phyloP scores from a whole-genome alignment of 495 filamentous ascomycete species.

The Parmelia sp. region DNA sequence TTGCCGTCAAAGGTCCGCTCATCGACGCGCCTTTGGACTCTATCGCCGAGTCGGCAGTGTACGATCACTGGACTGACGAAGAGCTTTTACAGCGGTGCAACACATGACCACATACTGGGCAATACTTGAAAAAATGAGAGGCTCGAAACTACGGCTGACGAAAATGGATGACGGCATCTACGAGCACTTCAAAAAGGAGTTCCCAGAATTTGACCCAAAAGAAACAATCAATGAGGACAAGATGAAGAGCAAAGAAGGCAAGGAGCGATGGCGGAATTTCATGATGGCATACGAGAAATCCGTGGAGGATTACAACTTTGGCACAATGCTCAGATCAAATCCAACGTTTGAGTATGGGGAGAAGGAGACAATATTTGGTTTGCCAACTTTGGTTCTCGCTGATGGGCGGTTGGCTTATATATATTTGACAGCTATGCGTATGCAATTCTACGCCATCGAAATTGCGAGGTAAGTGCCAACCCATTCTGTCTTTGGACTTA shows the following conservation, averaged over 20 bases:
- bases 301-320: conserved; percentile 94
- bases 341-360: conserved; percentile 78
- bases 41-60: conserved; percentile 12
- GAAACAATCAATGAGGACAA: conserved; percentile 77
- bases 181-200: conserved; percentile 74
- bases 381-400: conserved; percentile 11
- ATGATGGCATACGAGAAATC: conserved; percentile 90
- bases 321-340: conserved; percentile 77
- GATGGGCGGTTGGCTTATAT: background rate
- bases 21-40: background rate
- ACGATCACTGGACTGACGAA: conserved; percentile 24
- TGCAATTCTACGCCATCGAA: conserved; percentile 99
- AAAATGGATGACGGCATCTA: conserved; percentile 92
- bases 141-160: conserved; percentile 80
- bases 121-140: conserved; percentile 83
- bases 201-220: conserved; percentile 85
- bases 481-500: background rate
- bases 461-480: conserved; percentile 62
- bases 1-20: conserved; percentile 82
- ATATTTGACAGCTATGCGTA: conserved; percentile 47
- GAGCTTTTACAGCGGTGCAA: conserved; percentile 60
- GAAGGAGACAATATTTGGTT: conserved; percentile 88
- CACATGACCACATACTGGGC: conserved; percentile 96
- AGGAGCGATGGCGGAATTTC: conserved; percentile 93
- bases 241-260: conserved; percentile 97